Evolutionary conservation across 495 filamentous ascomycete species (phyloP).

Genomic region (Pseudevernia furfuracea): DNA sequence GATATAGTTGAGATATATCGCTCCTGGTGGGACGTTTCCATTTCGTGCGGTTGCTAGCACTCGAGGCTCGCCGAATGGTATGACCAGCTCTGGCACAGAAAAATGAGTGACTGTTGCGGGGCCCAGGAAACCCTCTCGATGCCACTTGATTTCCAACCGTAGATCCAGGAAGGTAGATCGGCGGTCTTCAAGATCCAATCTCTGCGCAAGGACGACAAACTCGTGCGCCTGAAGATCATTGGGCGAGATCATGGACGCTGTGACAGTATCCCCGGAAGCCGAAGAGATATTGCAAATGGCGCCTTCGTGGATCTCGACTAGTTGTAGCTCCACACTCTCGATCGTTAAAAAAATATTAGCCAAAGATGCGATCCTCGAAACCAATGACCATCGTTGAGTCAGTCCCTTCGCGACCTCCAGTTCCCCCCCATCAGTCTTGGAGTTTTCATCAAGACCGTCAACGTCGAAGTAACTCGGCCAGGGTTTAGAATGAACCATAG

Average conservation of each 20-base stretch:
- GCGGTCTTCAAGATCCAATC: slow-evolving; percentile 70
- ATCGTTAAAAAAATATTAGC: slow-evolving; percentile 63
- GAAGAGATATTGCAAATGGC: slow-evolving; percentile 41
- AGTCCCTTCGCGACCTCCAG: slow-evolving; percentile 47
- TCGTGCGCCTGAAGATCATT: slow-evolving; percentile 58
- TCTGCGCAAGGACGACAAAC: slow-evolving; percentile 68
- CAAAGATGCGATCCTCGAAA: slow-evolving; percentile 65
- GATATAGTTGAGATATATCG: slow-evolving; percentile 55
- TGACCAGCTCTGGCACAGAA: slow-evolving; percentile 65
- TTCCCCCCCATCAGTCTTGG: slow-evolving; percentile 9
- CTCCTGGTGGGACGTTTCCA: slow-evolving; percentile 30
- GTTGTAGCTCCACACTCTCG: slow-evolving; percentile 50
- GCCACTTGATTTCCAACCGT: slow-evolving; percentile 72
- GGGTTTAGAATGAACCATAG: slow-evolving; percentile 61
- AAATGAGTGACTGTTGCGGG: slow-evolving; percentile 53
- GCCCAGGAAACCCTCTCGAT: slow-evolving; percentile 37
- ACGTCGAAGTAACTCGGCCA: slow-evolving; percentile 81
- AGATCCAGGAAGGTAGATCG: slow-evolving; percentile 61
- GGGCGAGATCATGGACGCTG: slow-evolving; percentile 42
- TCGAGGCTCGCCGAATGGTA: slow-evolving; percentile 78
- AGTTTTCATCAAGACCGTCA: slow-evolving; percentile 34
- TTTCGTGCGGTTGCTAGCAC: slow-evolving; percentile 62
- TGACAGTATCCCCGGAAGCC: slow-evolving; percentile 31
- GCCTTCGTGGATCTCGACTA: slow-evolving; percentile 49
- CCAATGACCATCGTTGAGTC: slow-evolving; percentile 69